A percentile compares a stretch with the other conserved stretches of the same genome.
Conservation (phyloP, 1,284 basidiomycete species). For the Pseudozyma pruni region DNA sequence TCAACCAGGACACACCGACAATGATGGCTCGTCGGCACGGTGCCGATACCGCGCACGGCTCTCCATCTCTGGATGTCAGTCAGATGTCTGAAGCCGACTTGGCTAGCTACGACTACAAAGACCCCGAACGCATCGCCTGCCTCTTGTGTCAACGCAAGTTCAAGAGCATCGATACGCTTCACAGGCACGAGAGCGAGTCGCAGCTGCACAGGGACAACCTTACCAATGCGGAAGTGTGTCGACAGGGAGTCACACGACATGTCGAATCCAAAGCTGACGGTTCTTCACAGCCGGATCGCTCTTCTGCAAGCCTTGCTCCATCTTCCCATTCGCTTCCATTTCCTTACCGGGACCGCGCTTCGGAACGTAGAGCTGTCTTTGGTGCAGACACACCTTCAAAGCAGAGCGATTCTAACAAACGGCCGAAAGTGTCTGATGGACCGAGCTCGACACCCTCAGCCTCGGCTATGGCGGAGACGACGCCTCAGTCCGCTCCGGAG, state of each 20-base stretch:
- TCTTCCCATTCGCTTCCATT: background rate
- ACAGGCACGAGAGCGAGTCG: constrained; percentile 33
- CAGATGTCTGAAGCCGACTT: constrained; percentile 19
- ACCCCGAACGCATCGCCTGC: constrained; percentile 34
- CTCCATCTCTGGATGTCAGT: background rate
- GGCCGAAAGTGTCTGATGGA: constrained; percentile 18
- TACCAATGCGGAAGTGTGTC: constrained; percentile 18
- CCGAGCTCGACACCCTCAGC: constrained; percentile 6
- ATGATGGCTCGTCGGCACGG: no score
- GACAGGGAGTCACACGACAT: constrained; percentile 25
- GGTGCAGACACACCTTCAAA: constrained; percentile 27
- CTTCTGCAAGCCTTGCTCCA: background rate
- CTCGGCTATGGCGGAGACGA: background rate
- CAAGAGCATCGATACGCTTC: constrained; percentile 39
- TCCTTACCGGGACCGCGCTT: constrained; percentile 43
- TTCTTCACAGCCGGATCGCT: background rate
- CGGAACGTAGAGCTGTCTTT: constrained; percentile 48
- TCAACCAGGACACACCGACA: no score
- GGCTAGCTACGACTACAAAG: constrained; percentile 31
- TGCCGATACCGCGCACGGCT: no score
- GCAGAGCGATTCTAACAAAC: background rate
- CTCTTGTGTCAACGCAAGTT: constrained; percentile 52
- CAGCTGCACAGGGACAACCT: constrained; percentile 44
- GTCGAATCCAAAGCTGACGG: constrained; percentile 3
- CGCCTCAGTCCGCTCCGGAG: constrained; percentile 25